Base-by-base conservation (phyloP, 129 eudicot species). In the Flaveria linearis region DNA sequence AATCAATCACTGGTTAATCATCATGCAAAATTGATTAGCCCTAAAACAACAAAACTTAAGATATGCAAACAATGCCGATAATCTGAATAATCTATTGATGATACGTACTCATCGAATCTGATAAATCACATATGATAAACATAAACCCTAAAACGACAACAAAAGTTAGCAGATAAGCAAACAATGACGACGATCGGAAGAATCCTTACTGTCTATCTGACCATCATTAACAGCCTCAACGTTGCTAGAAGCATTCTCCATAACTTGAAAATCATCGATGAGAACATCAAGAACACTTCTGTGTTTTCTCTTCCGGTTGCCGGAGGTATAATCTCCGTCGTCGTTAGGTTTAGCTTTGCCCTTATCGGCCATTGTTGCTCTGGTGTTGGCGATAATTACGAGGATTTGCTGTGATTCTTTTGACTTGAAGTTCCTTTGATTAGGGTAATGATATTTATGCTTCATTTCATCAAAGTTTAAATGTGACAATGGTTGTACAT, bases 251-350 rank as follows among this genome's bases (percentile, higher is more conserved):
- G 7, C 43, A 25, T 8, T 52, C 20, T 52, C 23, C 14, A 0
- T 5, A 4, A 22, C 33, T 20, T 57, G 15, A 57, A 3, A 7
- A 9, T 22, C 30, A 20, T 20, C 14, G 15, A 2, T 20, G 12
- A 57, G 13, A 57, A 9, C 33, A 8, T 57, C 64, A 16, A 18
- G 30, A 8, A 16, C 14, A 57, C 64, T 57, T 20, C 36, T 7
- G 9, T 45, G 45, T 20, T 18, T 12, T 68, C 16, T 68, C 25
- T 45, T 68, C 9, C 20, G 39, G 57, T 68, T 68, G 22, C 57
- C 41, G 10, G 57, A 45, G 56, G 75, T 82, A 20, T 84, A 89
- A 56, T 79, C 78, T 39, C 81, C 76, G 6, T 52, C 65, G 74
- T 75, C 79, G 70, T 86, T 92, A 36, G 7, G 41, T 5, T 36